Base-by-base conservation (phyloP, 768 basidiomycete genomes). In the Amylocystis lapponica region DNA sequence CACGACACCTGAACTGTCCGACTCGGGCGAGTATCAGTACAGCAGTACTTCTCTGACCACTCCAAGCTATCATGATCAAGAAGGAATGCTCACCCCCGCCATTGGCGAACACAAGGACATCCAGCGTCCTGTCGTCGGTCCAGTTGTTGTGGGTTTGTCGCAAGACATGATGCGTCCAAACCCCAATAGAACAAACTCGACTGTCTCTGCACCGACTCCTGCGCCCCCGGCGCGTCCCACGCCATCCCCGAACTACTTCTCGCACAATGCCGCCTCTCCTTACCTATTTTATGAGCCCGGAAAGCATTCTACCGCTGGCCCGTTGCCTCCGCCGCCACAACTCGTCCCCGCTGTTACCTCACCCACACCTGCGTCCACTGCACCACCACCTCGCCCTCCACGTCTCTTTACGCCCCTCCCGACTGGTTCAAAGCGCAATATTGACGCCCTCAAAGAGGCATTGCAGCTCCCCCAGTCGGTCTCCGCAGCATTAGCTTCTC, bases 221-320 rank as follows among this genome's bases (percentile, higher is more conserved):
- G 23, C 44, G 10, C 42, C 37, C 12, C 31, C 41, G 1, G 22
- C 27, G 11, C 12, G 29, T 7, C 13, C 29, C 6, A 30, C 27
- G n/a, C 39, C 39, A 4, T 27, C 27, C 6, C 27, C 29, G 10
- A 20, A 11, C 26, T 41, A 20, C n/a, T 9, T 29, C 4, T 4
- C 29, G 5, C 27, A 20, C 5, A 27, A 41, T 19, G 12, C 21
- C 13, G 27, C 56, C 16, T 66, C 71, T 9, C 58, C 72, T 7
- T 83, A 78, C 57, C 61, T 80, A 41, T 63, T 70, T 52, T 84
- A 86, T 54, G 74, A 83, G 46, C 81, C 82, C 36, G 83, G 76
- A 37, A 53, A 81, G 2, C 81, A 88, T 61, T 70, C 83, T 6
- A 85, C 74, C 19, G 85, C 84, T 31, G 82, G 83, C 4, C 85